Evolutionary conservation across 2,329 filamentous ascomycete species (phyloP).

Genomic region (Colletotrichum agaves): DNA sequence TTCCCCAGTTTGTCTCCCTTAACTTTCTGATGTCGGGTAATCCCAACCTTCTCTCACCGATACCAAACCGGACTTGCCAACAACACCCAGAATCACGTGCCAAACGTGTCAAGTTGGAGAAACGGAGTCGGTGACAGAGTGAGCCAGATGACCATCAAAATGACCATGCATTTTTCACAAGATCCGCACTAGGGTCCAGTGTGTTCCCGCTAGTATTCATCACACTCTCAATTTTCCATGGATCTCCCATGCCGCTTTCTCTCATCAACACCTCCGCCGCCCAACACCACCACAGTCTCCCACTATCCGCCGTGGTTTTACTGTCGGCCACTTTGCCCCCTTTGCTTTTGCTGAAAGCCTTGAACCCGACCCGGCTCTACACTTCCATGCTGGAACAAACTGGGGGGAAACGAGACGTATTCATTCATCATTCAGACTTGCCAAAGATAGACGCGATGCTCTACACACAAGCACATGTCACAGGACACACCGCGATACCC

Average conservation of each 20-base stretch:
- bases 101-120: conserved; percentile 14
- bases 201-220: conserved; percentile 4
- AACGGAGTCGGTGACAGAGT: not conserved
- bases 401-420: not conserved
- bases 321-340: not conserved
- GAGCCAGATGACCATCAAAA: conserved; percentile 31
- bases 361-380: not conserved
- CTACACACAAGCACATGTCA: not conserved
- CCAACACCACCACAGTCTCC: too few relatives aligned
- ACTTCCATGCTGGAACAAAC: not conserved
- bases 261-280: not conserved
- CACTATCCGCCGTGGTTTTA: not conserved
- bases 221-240: conserved; percentile 1
- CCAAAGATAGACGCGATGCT: not conserved
- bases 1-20: not conserved
- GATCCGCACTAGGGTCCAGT: conserved; percentile 31
- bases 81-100: conserved; percentile 26
- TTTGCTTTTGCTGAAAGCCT: conserved; percentile 5
- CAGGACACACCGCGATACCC: not conserved
- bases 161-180: conserved; percentile 16
- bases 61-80: not conserved
- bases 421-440: too few relatives aligned
- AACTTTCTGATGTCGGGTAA: not conserved
- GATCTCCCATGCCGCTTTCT: conserved; percentile 9
- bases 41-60: not conserved